Evolutionary conservation across 192 early-diverging fungal species (phyloP), one percentile per base, ranked within the genome.

Genomic region (Entomortierella parvispora): DNA sequence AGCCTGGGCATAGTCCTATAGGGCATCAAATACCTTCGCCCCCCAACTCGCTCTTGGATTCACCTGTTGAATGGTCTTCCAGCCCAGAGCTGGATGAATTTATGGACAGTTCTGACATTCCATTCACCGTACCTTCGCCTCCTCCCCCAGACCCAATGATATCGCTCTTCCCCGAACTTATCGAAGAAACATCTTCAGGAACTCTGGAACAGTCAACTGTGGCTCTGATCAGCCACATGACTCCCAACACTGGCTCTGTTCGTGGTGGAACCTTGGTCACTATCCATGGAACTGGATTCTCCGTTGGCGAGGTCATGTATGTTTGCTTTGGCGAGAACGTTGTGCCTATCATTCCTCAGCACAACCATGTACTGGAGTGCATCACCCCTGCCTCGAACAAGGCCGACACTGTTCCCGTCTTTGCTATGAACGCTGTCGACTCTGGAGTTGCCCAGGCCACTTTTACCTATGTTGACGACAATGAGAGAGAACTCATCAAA

Each of bases 401-500:
- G 51, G 65, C 74, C 1, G 74, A 77, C n/a, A 59, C 74, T 11
- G 74, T 77, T 1, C 2, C 65, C 9, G 65, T 77, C 55, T 77
- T 77, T 77, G 74, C 66, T 48, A 47, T 68, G 74, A 63, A 61
- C 47, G 20, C 61, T 1, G 18, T 62, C 25, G 74, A 77, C 22
- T 37, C 74, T 4, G 62, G 55, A 46, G 45, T 57, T 49, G 72
- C 72, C 28, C 70, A 58, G 55, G 56, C 70, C 1, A 76, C 72
- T 22, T 76, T 76, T 47, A 49, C 72, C 17, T 76, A 76, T 44
- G 59, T 77, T n/a, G 74, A 77, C 28, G 74, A 77, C 48, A 77
- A 77, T 47, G 74, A 77, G 65, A 68, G 68, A 48, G 74, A 77
- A 46, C 66, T 77, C 48, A 77, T 77, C 55, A 77, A 77, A 32